Evolutionary conservation across 768 basidiomycete species (phyloP), one percentile per base, ranked within the genome.

Genomic region (Boletus huronensis): DNA sequence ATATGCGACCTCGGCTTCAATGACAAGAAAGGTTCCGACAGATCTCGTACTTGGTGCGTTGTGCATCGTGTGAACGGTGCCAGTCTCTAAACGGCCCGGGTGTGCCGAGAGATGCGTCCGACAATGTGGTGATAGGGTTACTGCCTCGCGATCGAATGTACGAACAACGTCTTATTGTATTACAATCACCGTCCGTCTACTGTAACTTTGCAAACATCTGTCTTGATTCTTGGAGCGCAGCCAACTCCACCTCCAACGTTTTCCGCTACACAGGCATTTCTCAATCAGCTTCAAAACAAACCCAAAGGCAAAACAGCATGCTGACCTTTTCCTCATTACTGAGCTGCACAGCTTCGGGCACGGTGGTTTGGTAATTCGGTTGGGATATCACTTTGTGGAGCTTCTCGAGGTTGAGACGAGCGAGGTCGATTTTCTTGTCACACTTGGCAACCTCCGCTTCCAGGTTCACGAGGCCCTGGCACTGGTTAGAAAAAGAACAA

Each of bases 381-480:
- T 89, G 85, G 3, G 80, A 76, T 57, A 87, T 81, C 17, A 84
- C 68, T 70, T 93, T 95, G 55, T 74, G 61, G 35, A 96, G 74
- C 76, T 97, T 98, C 50, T 86, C 82, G 40, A 89, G 73, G 59
- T 82, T 87, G 48, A 89, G 58, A 49, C 78, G 76, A 2, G 83
- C 85, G 10, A 93, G 74, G 36, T 87, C 82, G 3, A 90, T 79
- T 72, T 95, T 97, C 82, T 97, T 98, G 66, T 92, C 84, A 57
- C 87, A 85, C 71, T 95, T 98, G 38, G 81, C 76, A 42, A 97
- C 88, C 72, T 98, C 96, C 2, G 81, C 83, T 43, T 92, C 86
- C 6, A 96, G 74, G 72, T 98, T 88, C 17, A 99, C 86, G 39
- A 95, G 83, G 25, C 95, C 93, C 93, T 97, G 61, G 16, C 47